Conservation (phyloP, 2,329 filamentous ascomycete species). For the Cladosporium sp. region DNA sequence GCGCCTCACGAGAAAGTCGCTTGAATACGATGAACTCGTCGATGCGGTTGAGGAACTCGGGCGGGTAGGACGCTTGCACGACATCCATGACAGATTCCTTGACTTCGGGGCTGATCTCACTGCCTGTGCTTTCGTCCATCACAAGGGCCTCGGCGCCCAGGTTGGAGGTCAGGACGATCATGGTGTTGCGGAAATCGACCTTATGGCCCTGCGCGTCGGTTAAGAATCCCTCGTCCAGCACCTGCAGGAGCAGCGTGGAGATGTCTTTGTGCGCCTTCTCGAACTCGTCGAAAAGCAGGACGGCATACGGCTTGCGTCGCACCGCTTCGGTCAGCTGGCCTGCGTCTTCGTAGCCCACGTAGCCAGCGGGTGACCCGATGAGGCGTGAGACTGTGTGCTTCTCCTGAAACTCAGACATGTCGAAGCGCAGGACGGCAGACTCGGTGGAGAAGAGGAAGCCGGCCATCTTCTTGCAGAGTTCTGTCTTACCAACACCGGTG, state of each 20-base stretch:
- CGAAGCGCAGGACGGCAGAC: conserved; percentile 83
- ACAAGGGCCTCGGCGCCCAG: conserved; percentile 88
- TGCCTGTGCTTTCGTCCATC: conserved; percentile 31
- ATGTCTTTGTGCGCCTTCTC: conserved; percentile 97
- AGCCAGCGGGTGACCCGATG: conserved; percentile 88
- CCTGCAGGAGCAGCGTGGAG: conserved; percentile 82
- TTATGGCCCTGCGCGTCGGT: conserved; percentile 95
- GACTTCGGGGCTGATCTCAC: conserved; percentile 59
- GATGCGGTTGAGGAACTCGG: conserved; percentile 93
- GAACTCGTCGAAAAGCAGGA: conserved; percentile 93
- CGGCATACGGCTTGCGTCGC: conserved; percentile 87
- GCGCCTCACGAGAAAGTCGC: conserved; percentile 67
- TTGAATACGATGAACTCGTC: conserved; percentile 98
- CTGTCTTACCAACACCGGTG: conserved; percentile 94
- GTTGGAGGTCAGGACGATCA: conserved; percentile 94
- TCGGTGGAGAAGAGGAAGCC: conserved; percentile 90
- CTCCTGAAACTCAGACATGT: conserved; percentile 97
- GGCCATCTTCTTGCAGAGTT: conserved; percentile 93
- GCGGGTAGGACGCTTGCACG: conserved; percentile 67
- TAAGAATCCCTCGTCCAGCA: conserved; percentile 91
- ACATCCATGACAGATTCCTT: conserved; percentile 83
- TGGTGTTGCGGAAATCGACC: conserved; percentile 92
- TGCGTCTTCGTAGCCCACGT: conserved; percentile 94
- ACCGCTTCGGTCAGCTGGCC: conserved; percentile 95
- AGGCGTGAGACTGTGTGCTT: conserved; percentile 92